These are phyloP conservation scores for Globisporangium perplexum DNA, from an alignment of 352 stramenopile species.

Conservation along the genomic window DNA sequence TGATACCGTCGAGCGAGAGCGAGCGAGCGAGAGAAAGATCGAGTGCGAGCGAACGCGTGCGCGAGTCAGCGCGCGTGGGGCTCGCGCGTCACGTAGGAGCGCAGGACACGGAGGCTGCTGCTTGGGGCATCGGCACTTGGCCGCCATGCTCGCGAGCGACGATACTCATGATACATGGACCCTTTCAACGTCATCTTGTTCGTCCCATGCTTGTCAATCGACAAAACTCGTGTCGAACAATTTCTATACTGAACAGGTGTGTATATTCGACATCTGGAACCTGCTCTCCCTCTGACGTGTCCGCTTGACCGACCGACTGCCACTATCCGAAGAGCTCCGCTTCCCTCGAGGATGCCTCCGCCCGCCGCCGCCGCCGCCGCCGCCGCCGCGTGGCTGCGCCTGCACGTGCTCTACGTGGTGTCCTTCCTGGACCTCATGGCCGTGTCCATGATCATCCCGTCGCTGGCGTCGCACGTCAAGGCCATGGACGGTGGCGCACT, in stretches of 20 bases:
- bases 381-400: constrained; percentile 19
- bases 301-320: no score
- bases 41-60: neutral
- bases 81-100: neutral
- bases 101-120: neutral
- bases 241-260: no score
- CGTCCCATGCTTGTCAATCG: no score
- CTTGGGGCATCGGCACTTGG: no score
- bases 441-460: constrained; percentile 84
- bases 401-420: constrained; percentile 62
- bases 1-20: no score
- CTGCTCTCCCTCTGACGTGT: no score
- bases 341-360: neutral
- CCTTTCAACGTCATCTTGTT: no score
- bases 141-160: no score
- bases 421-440: constrained; percentile 80
- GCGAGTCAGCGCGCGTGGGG: neutral
- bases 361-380: neutral
- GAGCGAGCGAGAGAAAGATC: no score
- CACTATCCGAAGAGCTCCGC: neutral
- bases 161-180: no score
- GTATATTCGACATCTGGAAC: no score
- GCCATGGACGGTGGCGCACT: constrained; percentile 66
- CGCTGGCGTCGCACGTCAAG: constrained; percentile 72
- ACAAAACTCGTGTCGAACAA: no score